These are phyloP conservation scores for Metarhizium guizhouense DNA, from an alignment of 2,329 filamentous ascomycete genomes.

Conservation along the genomic window DNA sequence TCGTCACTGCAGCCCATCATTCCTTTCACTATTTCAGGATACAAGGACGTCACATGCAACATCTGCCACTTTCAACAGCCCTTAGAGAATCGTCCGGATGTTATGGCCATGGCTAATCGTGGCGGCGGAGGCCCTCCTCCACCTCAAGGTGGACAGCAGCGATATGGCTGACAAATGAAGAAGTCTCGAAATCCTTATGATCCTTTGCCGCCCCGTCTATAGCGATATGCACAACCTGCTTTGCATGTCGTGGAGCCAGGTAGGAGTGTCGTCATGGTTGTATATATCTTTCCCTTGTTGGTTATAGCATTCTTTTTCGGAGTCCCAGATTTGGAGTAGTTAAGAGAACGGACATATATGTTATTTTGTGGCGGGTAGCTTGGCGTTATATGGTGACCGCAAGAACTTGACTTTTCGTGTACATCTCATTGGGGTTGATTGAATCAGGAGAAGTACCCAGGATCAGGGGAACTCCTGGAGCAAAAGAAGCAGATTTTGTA, in stretches of 20 bases:
- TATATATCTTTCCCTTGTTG: neutral
- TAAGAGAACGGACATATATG: neutral
- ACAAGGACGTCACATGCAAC: slow-evolving; percentile 62
- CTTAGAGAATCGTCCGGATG: slow-evolving; percentile 47
- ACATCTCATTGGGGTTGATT: neutral
- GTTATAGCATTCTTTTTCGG: neutral
- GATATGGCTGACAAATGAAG: slow-evolving; percentile 14
- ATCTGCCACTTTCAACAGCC: slow-evolving; percentile 71
- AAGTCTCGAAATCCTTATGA: neutral
- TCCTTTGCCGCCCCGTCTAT: neutral
- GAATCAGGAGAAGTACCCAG: neutral
- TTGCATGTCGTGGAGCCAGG: neutral
- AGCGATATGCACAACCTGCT: neutral
- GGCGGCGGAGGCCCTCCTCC: slow-evolving; percentile 21
- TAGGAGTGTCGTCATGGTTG: neutral
- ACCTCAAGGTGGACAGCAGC: slow-evolving; percentile 18
- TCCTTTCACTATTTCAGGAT: slow-evolving; percentile 58
- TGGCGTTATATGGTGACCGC: neutral
- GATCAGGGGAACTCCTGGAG: neutral
- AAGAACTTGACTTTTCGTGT: neutral
- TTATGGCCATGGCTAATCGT: slow-evolving; percentile 41
- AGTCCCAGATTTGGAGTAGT: neutral
- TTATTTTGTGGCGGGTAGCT: neutral
- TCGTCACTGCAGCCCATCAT: slow-evolving; percentile 48
- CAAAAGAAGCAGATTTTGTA: neutral